These are phyloP conservation scores for Leptodermis oblonga DNA, from an alignment of 257 asterid genomes.

Conservation along the genomic window DNA sequence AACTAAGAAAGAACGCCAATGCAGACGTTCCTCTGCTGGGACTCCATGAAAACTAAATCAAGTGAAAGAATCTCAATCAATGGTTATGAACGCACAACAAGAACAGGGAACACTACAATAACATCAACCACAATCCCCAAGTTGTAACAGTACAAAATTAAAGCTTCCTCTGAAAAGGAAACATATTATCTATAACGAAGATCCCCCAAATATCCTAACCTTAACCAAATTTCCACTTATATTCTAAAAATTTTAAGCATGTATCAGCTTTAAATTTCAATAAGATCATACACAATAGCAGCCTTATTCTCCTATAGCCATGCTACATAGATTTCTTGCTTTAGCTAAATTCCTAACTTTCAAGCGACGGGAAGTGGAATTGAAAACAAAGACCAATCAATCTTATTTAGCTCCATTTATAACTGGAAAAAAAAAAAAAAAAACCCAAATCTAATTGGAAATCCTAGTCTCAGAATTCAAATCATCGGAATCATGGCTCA, in stretches of 20 bases:
- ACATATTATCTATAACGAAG: neutral
- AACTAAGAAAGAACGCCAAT: conserved; percentile 91
- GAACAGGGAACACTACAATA: neutral
- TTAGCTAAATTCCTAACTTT: neutral
- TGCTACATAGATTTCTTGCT: neutral
- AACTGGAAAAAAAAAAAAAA: neutral
- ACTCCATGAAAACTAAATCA: conserved; percentile 82
- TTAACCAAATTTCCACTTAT: neutral
- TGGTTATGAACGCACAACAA: neutral
- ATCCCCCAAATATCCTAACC: neutral
- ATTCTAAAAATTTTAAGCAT: neutral
- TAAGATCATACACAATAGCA: neutral
- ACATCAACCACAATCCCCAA: neutral
- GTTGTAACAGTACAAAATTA: neutral
- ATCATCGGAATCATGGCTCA: neutral
- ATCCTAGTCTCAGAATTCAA: neutral
- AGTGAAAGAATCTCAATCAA: neutral
- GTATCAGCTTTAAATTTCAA: neutral
- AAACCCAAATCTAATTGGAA: neutral
- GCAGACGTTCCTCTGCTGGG: conserved; percentile 92
- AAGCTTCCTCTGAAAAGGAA: neutral
- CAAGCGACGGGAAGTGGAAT: neutral
- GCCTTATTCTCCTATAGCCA: neutral
- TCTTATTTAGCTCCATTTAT: neutral
- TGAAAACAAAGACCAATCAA: neutral